Base-by-base conservation (phyloP, 78 protist species). In the Acrasis kona region DNA sequence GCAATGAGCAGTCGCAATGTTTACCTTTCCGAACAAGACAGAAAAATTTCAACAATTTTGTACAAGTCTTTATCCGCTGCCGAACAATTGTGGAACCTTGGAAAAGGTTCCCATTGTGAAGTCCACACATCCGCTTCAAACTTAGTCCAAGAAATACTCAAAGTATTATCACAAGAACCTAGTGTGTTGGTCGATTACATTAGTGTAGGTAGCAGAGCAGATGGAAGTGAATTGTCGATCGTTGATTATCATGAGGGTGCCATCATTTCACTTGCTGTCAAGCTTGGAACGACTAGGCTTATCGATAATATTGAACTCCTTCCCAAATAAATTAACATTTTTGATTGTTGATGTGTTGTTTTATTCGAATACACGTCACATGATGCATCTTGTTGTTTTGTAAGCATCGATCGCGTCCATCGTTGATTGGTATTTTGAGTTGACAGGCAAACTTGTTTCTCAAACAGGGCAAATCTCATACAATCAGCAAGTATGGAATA, bases 1-100 rank as follows among this genome's bases (percentile, higher is more conserved):
- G 92, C 92, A 10, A 72, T 82, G 84, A 40, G 75, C n/a, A 70
- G 79, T 0, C 29, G 86, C 29, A 79, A 83, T 38, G 40, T 74
- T 8, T 79, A 83, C 76, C 68, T 87, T 5, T 38, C 85, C 2
- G 30, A 3, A 35, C 72, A 78, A 1, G 82, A 86, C 70, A 41
- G 80, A 10, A 50, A 50, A 50, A 50, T 50, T n/a, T 50, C 61
- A 50, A n/a, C 61, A n/a, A 50, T 50, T 19, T n/a, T 50, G 19
- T 50, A 50, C 19, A 19, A 50, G 19, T 50, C 61, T 50, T 19
- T 50, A n/a, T 50, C 34, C 19, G 61, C 61, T 50, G n/a, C n/a
- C n/a, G n/a, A n/a, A n/a, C n/a, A n/a, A n/a, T n/a, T 50, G 61
- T 50, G 61, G 19, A 19, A 50, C 19, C 19, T 19, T 19, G 34